A percentile compares a stretch with the other conserved stretches of the same genome.
These are phyloP conservation scores for Fusarium hostae DNA, from an alignment of 2,329 filamentous ascomycete genomes.

Conservation along the genomic window DNA sequence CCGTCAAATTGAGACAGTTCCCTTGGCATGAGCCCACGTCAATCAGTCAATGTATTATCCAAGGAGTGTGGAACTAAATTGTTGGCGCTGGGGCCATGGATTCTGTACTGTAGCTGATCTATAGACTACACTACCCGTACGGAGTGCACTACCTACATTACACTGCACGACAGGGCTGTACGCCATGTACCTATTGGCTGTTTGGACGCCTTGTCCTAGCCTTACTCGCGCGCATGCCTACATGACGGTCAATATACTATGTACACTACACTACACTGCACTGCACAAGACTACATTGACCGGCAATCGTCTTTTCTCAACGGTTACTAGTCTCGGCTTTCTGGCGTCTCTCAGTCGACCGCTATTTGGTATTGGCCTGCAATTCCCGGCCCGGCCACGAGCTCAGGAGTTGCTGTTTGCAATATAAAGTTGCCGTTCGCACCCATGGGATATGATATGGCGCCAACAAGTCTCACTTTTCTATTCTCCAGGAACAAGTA, in stretches of 20 bases:
- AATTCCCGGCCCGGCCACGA: slow-evolving; percentile 38
- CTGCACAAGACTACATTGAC: slow-evolving; percentile 12
- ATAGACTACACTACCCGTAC: neutral
- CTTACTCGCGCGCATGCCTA: slow-evolving; percentile 23
- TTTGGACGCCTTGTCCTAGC: slow-evolving; percentile 32
- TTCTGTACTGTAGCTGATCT: slow-evolving; percentile 4
- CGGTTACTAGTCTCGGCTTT: slow-evolving; percentile 33
- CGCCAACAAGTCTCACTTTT: slow-evolving; percentile 33
- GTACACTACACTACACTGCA: slow-evolving; percentile 15
- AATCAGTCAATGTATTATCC: slow-evolving; percentile 34
- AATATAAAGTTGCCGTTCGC: slow-evolving; percentile 42
- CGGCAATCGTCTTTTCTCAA: slow-evolving; percentile 29
- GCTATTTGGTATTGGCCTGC: slow-evolving; percentile 36
- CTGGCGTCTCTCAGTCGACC: slow-evolving; percentile 42
- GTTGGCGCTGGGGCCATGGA: slow-evolving; percentile 8
- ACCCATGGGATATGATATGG: slow-evolving; percentile 14
- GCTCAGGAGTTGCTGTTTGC: slow-evolving; percentile 19
- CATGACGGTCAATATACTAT: slow-evolving; percentile 26
- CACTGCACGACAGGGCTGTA: slow-evolving; percentile 5
- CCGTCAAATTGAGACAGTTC: slow-evolving; percentile 43
- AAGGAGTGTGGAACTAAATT: slow-evolving; percentile 15
- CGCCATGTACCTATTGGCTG: slow-evolving; percentile 11
- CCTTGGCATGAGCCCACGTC: slow-evolving; percentile 41
- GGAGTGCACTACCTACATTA: slow-evolving; percentile 7
- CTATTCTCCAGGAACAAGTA: slow-evolving; percentile 20